Evolutionary conservation across 371 early-diverging fungal species (phyloP), one percentile per base, ranked within the genome.

Genomic region (Saksenaea oblongispora): DNA sequence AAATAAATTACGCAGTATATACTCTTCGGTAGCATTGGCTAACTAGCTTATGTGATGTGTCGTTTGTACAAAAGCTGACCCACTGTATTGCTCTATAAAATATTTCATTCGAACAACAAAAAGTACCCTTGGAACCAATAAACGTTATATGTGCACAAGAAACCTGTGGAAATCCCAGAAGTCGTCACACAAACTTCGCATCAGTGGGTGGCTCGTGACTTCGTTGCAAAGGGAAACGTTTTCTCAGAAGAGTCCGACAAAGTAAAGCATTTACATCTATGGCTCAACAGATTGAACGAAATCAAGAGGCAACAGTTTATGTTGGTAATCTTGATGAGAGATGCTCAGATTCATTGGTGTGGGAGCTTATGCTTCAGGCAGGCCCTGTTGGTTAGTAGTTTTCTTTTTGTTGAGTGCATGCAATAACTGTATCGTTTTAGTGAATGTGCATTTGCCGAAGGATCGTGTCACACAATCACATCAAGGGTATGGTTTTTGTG

Each of bases 291-390:
- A 76, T 81, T 54, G 90, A 91, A 71, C 86, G 95, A 59, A 95
- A 95, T 75, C 94, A 95, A 73, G 96, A 96, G 66, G 96, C 96
- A n/a, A 96, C 98, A 28, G 90, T 97, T 55, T 99, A 98, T 71
- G 91, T 98, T 65, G 99, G 98, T 58, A 98, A 98, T 72, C 85
- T 99, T 56, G 98, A 98, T 70, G 98, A 97, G 65, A 86, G 95
- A 39, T 93, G 93, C 54, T 91, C 95, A 0, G 98, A 98, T 64
- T 86, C 93, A 13, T 75, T 98, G 44, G 75, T 99, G 28, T 99
- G 97, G 97, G 99, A 98, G 71, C 86, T 99, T 66, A 95, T 98
- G 94, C 87, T 97, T 53, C 99, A 99, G 76, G 98, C 95, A 7
- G 99, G 98, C 0, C 98, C 97, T 31, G 95, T 98, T 31, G 93